Conservation (phyloP, 768 basidiomycete species). For the Omphalotus guepiniiformis region DNA sequence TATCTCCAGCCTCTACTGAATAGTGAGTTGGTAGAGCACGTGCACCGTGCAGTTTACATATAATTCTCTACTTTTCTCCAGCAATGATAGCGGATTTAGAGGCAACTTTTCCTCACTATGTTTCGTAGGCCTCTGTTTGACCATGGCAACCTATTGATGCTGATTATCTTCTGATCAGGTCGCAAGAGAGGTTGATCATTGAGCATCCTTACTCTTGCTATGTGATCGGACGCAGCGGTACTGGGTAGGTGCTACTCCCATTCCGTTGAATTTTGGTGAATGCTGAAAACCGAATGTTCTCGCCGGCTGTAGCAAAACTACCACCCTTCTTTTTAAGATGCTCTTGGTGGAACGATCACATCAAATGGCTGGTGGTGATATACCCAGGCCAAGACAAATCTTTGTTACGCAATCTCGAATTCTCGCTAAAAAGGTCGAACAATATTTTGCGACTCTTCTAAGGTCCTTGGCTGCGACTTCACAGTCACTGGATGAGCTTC, state of each 20-base stretch:
- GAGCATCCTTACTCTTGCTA: slow-evolving; percentile 59
- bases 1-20: slow-evolving; percentile 8
- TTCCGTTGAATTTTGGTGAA: not conserved
- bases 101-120: slow-evolving; percentile 37
- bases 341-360: slow-evolving; percentile 59
- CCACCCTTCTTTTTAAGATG: slow-evolving; percentile 76
- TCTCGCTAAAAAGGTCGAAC: slow-evolving; percentile 66
- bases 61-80: slow-evolving; percentile 20
- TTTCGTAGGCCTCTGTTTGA: slow-evolving; percentile 31
- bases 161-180: slow-evolving; percentile 17
- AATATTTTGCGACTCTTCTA: slow-evolving; percentile 53
- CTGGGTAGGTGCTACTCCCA: slow-evolving; percentile 43
- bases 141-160: not conserved
- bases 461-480: slow-evolving; percentile 36
- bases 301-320: slow-evolving; percentile 58
- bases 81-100: slow-evolving; percentile 52
- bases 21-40: slow-evolving; percentile 12
- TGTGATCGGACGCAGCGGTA: slow-evolving; percentile 69
- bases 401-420: slow-evolving; percentile 70
- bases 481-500: slow-evolving; percentile 35
- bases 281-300: no score
- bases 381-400: slow-evolving; percentile 55
- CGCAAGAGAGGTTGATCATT: slow-evolving; percentile 52
- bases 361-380: slow-evolving; percentile 28
- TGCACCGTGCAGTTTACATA: no score